A percentile compares a stretch with the other conserved stretches of the same genome.
Conservation (phyloP, 2,329 filamentous ascomycete genomes). For the Scopulariopsis brevicaulis region DNA sequence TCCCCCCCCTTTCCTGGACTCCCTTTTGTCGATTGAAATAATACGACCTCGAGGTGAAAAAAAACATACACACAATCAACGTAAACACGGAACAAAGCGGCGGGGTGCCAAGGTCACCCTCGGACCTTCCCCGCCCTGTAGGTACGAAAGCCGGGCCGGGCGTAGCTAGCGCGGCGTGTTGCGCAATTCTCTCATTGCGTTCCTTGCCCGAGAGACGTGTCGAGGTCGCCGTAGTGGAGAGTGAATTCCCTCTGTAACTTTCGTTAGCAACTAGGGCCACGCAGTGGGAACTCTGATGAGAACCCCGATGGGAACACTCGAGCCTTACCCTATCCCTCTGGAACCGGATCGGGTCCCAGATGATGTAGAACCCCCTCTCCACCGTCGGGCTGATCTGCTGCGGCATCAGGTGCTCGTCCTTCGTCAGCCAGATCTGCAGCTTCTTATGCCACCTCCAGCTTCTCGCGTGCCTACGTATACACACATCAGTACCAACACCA, state of each 20-base stretch:
- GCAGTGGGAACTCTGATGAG: not conserved
- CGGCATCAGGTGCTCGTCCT: slow-evolving; percentile 54
- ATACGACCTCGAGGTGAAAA: not conserved
- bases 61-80: not conserved
- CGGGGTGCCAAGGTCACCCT: not conserved
- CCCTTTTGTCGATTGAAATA: not conserved
- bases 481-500: slow-evolving; percentile 5
- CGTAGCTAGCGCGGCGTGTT: not conserved
- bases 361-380: slow-evolving; percentile 55
- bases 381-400: slow-evolving; percentile 45
- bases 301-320: not conserved
- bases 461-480: slow-evolving; percentile 37
- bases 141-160: not conserved
- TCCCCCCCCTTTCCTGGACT: not conserved
- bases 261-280: slow-evolving; percentile 8
- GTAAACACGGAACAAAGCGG: not conserved
- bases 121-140: not conserved
- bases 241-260: slow-evolving; percentile 42
- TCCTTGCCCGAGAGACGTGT: slow-evolving; percentile 22
- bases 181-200: not conserved
- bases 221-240: slow-evolving; percentile 50
- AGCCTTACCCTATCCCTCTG: slow-evolving; percentile 44
- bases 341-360: slow-evolving; percentile 54
- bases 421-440: slow-evolving; percentile 54
- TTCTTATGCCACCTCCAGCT: slow-evolving; percentile 63